Conservation (phyloP, 202 grass and related monocot species). For the Brachypodium distachyon region DNA sequence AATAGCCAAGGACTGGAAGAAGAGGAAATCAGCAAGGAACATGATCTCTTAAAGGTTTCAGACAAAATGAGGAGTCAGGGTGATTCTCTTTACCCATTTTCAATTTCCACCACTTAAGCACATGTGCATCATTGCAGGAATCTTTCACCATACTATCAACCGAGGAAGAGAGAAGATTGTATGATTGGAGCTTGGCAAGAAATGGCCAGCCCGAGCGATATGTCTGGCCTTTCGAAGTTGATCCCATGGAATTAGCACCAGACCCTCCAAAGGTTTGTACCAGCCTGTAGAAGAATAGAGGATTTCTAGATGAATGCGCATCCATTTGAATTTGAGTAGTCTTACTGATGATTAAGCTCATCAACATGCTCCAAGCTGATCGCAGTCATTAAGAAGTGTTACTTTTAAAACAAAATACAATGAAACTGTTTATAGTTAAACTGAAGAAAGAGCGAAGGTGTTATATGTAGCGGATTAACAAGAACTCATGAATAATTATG, state of each 20-base stretch:
- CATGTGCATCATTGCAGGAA: constrained; percentile 38
- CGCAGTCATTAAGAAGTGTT: neutral
- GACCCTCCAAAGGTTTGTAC: constrained; percentile 50
- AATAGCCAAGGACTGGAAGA: constrained; percentile 72
- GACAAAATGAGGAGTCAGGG: neutral
- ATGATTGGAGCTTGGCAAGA: constrained; percentile 91
- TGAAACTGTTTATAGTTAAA: neutral
- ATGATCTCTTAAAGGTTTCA: constrained; percentile 66
- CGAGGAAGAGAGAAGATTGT: constrained; percentile 83
- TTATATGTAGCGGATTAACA: neutral
- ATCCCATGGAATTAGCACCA: constrained; percentile 37
- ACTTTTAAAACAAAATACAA: neutral
- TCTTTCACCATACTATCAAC: constrained; percentile 73
- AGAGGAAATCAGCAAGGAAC: constrained; percentile 54
- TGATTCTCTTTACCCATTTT: neutral
- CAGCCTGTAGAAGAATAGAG: neutral
- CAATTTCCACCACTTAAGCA: neutral
- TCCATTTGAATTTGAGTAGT: neutral
- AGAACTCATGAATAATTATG: neutral
- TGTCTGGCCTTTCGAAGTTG: constrained; percentile 83
- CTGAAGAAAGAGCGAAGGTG: neutral
- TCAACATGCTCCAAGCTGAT: neutral
- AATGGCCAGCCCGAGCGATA: constrained; percentile 77
- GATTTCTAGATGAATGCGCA: neutral
- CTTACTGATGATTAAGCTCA: neutral